Conservation (phyloP, 352 stramenopile genomes). For the Globisporangium heterothallicum region DNA sequence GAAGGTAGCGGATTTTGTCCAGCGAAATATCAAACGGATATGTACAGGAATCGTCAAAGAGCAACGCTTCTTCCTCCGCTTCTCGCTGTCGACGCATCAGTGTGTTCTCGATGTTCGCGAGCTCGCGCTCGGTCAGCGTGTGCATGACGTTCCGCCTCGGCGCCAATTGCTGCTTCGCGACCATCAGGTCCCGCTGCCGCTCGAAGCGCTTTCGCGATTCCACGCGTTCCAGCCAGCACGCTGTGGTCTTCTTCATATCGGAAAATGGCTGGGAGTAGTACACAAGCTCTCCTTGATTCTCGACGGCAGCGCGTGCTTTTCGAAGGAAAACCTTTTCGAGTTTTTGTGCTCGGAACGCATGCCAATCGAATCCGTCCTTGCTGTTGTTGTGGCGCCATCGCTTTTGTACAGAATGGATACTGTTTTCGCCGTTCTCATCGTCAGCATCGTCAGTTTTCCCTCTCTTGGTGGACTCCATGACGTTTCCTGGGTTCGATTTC, state of each 20-base stretch:
- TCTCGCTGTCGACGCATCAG: conserved; percentile 12
- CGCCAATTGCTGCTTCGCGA: conserved; percentile 17
- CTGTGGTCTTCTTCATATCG: conserved; percentile 40
- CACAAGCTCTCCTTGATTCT: conserved; percentile 32
- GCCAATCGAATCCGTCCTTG: conserved; percentile 22
- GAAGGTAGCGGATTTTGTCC: conserved; percentile 7
- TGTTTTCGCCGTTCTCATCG: not conserved
- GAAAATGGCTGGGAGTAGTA: conserved; percentile 45
- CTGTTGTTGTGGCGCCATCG: not conserved
- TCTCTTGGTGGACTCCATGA: too few species aligned
- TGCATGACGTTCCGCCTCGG: conserved; percentile 27
- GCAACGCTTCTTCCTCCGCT: conserved; percentile 8
- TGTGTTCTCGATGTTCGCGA: conserved; percentile 7
- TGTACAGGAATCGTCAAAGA: conserved; percentile 25
- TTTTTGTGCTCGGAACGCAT: conserved; percentile 19
- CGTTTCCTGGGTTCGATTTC: too few species aligned
- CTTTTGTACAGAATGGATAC: not conserved
- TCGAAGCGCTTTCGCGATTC: conserved; percentile 7
- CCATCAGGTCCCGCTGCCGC: conserved; percentile 15
- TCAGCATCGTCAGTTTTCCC: too few species aligned
- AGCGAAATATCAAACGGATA: conserved; percentile 24
- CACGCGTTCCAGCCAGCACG: conserved; percentile 35
- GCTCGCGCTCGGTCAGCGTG: conserved; percentile 9
- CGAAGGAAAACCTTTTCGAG: not conserved
- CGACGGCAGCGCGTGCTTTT: not conserved